phyloP scores from a whole-genome alignment of 1,284 basidiomycete genomes.

The Kwoniella shivajii region DNA sequence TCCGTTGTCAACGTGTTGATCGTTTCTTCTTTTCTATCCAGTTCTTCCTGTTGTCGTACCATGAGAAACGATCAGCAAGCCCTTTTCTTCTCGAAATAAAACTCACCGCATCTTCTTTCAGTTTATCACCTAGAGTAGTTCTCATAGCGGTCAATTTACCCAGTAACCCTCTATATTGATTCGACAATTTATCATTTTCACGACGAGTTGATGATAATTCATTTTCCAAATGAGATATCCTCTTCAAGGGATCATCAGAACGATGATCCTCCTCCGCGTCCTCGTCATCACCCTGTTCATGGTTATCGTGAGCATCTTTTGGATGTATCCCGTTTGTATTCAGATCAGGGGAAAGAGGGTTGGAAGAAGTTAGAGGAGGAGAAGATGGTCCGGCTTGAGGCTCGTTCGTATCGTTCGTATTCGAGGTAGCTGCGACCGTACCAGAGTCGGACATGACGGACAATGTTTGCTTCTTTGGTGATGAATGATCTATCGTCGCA shows the following conservation, averaged over 20 bases:
- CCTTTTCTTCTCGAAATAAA: not conserved
- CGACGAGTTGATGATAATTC: constrained; percentile 57
- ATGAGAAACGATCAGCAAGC: too few relatives aligned
- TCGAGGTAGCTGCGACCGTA: not conserved
- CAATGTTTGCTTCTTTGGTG: not conserved
- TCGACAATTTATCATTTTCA: constrained; percentile 81
- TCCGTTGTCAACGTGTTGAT: constrained; percentile 74
- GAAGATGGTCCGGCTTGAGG: constrained; percentile 2
- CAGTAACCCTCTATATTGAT: constrained; percentile 83
- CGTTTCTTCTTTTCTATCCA: constrained; percentile 82
- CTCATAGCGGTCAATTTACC: constrained; percentile 91
- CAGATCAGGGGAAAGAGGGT: not conserved
- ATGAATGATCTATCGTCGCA: not conserved
- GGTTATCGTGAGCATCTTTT: not conserved
- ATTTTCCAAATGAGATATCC: constrained; percentile 43
- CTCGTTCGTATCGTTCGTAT: not conserved
- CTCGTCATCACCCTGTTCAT: not conserved
- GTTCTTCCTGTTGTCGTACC: constrained; percentile 96
- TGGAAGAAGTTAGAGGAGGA: not conserved
- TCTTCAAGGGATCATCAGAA: constrained; percentile 1
- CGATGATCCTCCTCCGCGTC: not conserved
- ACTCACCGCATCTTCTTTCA: constrained; percentile 94
- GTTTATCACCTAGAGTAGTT: constrained; percentile 86
- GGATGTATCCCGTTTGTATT: not conserved
- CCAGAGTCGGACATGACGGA: not conserved